Percentiles rank a stretch among this genome's conserved stretches.
These are phyloP conservation scores for Ustilago tritici DNA, from an alignment of 1,284 basidiomycete species.

Conservation along the genomic window DNA sequence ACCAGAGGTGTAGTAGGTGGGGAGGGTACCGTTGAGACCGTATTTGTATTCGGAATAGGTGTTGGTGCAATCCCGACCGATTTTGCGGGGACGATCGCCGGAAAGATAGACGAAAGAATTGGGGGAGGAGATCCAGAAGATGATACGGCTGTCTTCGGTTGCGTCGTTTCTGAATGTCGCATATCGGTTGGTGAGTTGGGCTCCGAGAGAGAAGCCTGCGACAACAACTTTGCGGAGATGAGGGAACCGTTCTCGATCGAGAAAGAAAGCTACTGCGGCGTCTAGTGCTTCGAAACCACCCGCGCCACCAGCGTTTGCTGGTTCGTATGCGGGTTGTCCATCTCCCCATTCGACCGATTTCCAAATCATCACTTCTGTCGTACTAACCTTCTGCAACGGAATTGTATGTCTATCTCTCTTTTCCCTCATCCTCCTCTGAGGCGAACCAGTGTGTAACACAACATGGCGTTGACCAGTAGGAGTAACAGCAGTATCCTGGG, in stretches of 20 bases:
- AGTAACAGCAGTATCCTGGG: constrained; percentile 18
- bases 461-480: neutral
- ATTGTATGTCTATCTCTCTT: constrained; percentile 9
- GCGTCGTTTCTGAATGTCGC: constrained; percentile 49
- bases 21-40: constrained; percentile 60
- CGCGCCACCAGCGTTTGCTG: constrained; percentile 27
- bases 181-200: constrained; percentile 60
- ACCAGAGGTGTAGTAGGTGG: constrained; percentile 38
- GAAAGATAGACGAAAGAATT: constrained; percentile 63
- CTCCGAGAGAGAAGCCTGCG: constrained; percentile 63
- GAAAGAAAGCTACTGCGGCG: constrained; percentile 50
- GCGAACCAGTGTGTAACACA: constrained; percentile 1
- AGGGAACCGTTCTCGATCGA: constrained; percentile 53
- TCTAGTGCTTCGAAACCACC: constrained; percentile 61
- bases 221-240: constrained; percentile 61
- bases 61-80: constrained; percentile 23
- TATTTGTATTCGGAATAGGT: constrained; percentile 65
- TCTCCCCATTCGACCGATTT: constrained; percentile 55
- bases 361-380: constrained; percentile 53
- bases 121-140: constrained; percentile 61
- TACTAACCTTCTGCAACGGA: constrained; percentile 27
- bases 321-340: constrained; percentile 47
- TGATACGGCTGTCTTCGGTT: constrained; percentile 42
- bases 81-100: constrained; percentile 32
- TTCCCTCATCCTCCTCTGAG: neutral